Evolutionary conservation across 140 eudicot species (phyloP).

Genomic region (Anethum foeniculum): DNA sequence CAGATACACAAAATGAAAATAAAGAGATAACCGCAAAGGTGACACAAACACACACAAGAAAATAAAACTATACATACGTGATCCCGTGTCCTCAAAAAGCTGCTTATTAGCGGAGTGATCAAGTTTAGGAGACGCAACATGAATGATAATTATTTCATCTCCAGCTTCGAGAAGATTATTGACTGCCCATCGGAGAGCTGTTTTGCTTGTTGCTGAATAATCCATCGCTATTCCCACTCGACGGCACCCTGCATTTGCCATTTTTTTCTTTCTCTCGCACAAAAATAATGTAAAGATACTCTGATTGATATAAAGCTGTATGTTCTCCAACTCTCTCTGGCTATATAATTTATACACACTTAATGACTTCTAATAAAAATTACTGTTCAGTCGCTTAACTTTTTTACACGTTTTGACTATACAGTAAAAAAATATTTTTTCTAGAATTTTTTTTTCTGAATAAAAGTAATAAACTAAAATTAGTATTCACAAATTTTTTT

Average conservation of each 20-base stretch:
- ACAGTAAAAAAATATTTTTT: too few species aligned
- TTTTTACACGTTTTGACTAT: not conserved
- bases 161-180: conserved; percentile 47
- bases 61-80: conserved; percentile 35
- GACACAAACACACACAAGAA: not conserved
- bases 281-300: not conserved
- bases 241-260: conserved; percentile 40
- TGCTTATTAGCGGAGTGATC: conserved; percentile 60
- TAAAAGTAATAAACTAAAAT: too few species aligned
- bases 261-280: not conserved
- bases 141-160: conserved; percentile 46
- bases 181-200: conserved; percentile 58
- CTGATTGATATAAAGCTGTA: not conserved
- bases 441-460: too few species aligned
- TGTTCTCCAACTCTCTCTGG: not conserved
- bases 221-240: conserved; percentile 66
- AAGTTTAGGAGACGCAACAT: conserved; percentile 51
- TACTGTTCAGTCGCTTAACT: not conserved
- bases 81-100: conserved; percentile 69
- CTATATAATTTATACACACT: not conserved
- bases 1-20: too few species aligned
- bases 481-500: too few species aligned
- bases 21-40: not conserved
- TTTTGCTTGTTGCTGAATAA: conserved; percentile 67
- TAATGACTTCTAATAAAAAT: not conserved